Evolutionary conservation across 148 eudicot species (phyloP).

Genomic region (Rheum nobile): DNA sequence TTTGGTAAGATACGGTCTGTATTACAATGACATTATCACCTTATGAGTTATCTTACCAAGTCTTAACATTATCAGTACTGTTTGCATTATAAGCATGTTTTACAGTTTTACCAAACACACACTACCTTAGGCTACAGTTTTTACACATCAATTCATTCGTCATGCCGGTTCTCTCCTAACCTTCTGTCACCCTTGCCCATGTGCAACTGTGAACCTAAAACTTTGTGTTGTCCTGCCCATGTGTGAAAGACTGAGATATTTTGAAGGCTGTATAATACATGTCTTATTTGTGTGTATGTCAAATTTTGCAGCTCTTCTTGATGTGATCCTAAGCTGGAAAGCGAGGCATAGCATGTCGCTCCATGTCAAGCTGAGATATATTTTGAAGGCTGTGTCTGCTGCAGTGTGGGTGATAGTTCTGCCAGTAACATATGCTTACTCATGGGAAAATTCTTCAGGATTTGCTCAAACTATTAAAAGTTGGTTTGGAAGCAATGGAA

Average conservation of each 20-base stretch:
- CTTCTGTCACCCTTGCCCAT: not conserved
- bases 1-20: not conserved
- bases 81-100: not conserved
- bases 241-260: not conserved
- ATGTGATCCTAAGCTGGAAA: slow-evolving; percentile 86
- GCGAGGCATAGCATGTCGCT: slow-evolving; percentile 80
- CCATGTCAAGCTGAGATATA: slow-evolving; percentile 82
- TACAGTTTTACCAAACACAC: not conserved
- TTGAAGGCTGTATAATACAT: too few species aligned
- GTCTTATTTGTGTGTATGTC: not conserved
- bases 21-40: not conserved
- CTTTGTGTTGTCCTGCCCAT: not conserved
- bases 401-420: slow-evolving; percentile 95
- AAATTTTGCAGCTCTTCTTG: slow-evolving; percentile 64
- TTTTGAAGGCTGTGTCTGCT: slow-evolving; percentile 76
- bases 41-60: not conserved
- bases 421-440: slow-evolving; percentile 90
- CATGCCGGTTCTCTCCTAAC: not conserved
- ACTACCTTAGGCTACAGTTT: not conserved
- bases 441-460: slow-evolving; percentile 77
- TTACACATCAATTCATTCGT: not conserved
- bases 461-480: slow-evolving; percentile 81
- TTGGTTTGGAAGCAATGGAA: slow-evolving; percentile 80
- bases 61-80: not conserved
- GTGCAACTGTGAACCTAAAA: not conserved